Evolutionary conservation across 1,284 basidiomycete genomes (phyloP), one percentile per base, ranked within the genome.

Genomic region (Tylopilus orsonianus): DNA sequence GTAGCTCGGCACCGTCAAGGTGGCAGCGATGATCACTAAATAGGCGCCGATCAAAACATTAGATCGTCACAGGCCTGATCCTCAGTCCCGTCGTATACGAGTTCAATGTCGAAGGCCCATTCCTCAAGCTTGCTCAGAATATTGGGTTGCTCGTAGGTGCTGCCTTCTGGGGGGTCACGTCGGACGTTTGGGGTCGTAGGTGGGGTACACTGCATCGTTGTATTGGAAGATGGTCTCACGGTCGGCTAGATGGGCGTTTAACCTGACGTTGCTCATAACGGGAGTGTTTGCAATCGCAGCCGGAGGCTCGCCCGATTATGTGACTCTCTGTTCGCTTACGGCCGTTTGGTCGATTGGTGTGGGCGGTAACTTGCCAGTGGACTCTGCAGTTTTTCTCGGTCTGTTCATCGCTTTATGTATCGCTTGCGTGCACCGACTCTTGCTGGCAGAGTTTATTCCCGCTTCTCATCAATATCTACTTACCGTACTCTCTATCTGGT

Each of bases 321-420:
- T 77, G 30, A 69, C 77, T 0, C 68, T 88, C 14, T 77, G 75
- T 42, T 73, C 78, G 0, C 68, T 86, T 29, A 69, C 75, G 0
- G 77, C 81, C 0, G 68, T 80, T 3, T 80, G 80, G 72, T 79
- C 80, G 3, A 65, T 85, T 5, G 83, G 85, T 2, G 87, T 83
- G 2, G 89, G 79, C 30, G 82, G 83, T n/a, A 87, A 87, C 58
- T 63, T 86, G 38, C 83, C 89, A 0, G 87, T 92, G 6, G 89
- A 92, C 62, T 85, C 86, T 13, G 82, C 87, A 0, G 83, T 91
- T 42, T 87, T 89, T 60, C 74, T 91, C 12, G 84, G 87, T 87
- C 48, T 56, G 71, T 62, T 19, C 18, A 14, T 24, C 33, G 3
- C 20, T 5, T n/a, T 18, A 39, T 18, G 5, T 40, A 32, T 49